These are phyloP conservation scores for Podospora pseudoanserina DNA, from an alignment of 495 filamentous ascomycete species.

Conservation along the genomic window DNA sequence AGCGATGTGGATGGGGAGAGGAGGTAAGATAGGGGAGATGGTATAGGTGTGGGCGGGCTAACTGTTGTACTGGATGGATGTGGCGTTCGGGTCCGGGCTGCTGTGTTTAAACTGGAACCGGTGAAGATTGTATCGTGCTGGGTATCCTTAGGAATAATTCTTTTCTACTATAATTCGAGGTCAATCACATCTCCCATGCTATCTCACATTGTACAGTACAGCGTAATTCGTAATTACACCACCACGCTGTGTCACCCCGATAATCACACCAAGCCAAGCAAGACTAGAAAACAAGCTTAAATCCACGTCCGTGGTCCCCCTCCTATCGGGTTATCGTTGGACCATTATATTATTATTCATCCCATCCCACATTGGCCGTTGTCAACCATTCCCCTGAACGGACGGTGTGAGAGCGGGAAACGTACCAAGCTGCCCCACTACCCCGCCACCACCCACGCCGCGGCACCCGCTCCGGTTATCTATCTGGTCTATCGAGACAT, in stretches of 20 bases:
- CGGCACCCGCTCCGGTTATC: neutral
- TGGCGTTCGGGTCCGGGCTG: neutral
- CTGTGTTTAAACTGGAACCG: neutral
- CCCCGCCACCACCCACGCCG: constrained; percentile 2
- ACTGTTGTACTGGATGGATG: neutral
- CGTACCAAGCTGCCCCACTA: neutral
- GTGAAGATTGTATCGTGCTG: neutral
- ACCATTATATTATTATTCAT: neutral
- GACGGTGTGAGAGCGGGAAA: neutral
- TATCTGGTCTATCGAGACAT: neutral
- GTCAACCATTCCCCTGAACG: neutral
- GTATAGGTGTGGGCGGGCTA: neutral
- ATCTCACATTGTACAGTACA: neutral
- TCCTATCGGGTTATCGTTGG: neutral
- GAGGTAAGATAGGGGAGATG: neutral
- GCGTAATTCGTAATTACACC: neutral
- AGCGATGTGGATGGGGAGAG: neutral
- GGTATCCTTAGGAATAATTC: neutral
- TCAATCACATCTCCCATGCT: neutral
- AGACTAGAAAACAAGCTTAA: neutral
- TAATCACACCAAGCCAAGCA: neutral
- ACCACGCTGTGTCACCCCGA: neutral
- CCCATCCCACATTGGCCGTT: neutral
- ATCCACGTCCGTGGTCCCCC: neutral
- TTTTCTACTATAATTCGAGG: neutral